These are phyloP conservation scores for Umbelopsis sp. DNA, from an alignment of 371 early-diverging fungal genomes.

Conservation along the genomic window DNA sequence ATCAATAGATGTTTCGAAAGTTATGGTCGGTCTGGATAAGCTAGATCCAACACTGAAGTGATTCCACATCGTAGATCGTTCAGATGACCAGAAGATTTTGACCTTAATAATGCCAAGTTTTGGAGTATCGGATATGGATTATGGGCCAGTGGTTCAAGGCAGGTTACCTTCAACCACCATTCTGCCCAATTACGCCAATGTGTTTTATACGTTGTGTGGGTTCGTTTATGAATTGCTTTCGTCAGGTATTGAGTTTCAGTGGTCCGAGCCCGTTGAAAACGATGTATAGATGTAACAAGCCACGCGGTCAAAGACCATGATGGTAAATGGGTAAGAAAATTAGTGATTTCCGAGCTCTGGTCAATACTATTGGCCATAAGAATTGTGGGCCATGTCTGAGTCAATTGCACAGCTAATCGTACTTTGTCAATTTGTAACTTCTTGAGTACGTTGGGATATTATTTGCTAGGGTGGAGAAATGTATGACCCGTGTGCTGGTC, in stretches of 20 bases:
- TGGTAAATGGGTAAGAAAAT: not conserved
- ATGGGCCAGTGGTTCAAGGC: not conserved
- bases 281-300: not conserved
- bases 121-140: not conserved
- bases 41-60: not conserved
- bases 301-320: conserved; percentile 19
- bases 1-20: not conserved
- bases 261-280: not conserved
- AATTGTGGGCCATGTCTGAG: conserved; percentile 16
- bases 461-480: conserved; percentile 17
- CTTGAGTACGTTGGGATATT: conserved; percentile 9
- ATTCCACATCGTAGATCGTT: not conserved
- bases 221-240: not conserved
- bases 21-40: not conserved
- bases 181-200: not conserved
- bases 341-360: not conserved
- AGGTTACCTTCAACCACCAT: not conserved
- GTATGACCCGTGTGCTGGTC: not conserved
- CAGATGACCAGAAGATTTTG: not conserved
- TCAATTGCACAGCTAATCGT: conserved; percentile 1
- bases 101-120: not conserved
- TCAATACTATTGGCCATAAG: conserved; percentile 21
- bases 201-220: not conserved
- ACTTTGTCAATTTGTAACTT: conserved; percentile 14
- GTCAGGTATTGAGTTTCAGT: not conserved